Percentiles rank a stretch among this genome's conserved stretches.
Conservation (phyloP, 1,284 basidiomycete genomes). For the Cryptococcus sp. region DNA sequence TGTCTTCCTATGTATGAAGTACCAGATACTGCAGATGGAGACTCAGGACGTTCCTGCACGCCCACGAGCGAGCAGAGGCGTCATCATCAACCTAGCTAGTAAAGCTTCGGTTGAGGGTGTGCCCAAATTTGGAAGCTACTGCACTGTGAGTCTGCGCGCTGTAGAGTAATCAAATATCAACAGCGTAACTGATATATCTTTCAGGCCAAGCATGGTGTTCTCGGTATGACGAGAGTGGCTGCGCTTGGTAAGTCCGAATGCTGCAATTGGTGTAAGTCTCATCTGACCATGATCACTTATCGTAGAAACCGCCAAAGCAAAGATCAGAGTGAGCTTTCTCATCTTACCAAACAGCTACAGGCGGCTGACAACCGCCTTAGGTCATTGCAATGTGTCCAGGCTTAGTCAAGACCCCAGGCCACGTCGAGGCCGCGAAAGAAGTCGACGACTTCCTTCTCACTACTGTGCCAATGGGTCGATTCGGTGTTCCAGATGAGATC, state of each 20-base stretch:
- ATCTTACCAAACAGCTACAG: neutral
- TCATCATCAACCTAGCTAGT: neutral
- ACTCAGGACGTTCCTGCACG: neutral
- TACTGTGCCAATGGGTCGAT: neutral
- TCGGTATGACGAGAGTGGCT: neutral
- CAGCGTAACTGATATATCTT: neutral
- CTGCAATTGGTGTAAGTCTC: neutral
- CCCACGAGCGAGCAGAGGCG: neutral
- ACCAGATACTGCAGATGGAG: neutral
- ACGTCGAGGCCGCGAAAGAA: neutral
- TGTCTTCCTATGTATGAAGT: neutral
- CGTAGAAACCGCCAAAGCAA: neutral
- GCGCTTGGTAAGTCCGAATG: neutral
- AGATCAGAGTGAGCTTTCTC: neutral
- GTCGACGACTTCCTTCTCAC: neutral
- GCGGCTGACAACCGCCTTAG: neutral
- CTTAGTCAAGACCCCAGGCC: neutral
- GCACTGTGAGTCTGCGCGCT: neutral
- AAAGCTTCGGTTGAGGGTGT: conserved; percentile 1
- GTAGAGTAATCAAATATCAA: too few species aligned
- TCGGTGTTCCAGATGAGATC: conserved; percentile 1
- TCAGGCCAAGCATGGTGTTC: neutral
- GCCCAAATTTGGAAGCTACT: neutral
- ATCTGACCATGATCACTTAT: neutral
- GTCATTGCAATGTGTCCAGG: neutral